Conservation (phyloP, 805 yeast genomes). For the Candida boleticola region DNA sequence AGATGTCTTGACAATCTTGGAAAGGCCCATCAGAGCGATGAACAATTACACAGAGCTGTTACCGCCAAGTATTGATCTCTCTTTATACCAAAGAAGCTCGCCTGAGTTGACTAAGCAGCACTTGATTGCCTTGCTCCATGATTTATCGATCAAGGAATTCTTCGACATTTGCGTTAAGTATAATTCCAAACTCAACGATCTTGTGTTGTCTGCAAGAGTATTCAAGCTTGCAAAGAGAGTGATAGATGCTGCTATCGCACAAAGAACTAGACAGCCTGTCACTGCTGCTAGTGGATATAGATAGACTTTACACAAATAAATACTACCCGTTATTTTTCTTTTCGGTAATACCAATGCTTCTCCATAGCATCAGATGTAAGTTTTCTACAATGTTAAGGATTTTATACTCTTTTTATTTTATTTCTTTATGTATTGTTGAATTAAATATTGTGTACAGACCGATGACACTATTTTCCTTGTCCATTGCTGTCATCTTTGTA, state of each 20-base stretch:
- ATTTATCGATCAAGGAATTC: conserved; percentile 61
- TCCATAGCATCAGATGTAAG: no score
- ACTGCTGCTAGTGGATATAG: no score
- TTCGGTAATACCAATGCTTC: no score
- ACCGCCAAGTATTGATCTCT: conserved; percentile 49
- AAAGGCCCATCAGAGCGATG: conserved; percentile 50
- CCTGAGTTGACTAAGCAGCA: conserved; percentile 22
- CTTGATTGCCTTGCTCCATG: conserved; percentile 56
- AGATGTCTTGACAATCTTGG: conserved; percentile 58
- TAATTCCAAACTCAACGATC: conserved; percentile 61
- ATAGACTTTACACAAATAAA: no score
- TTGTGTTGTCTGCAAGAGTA: conserved; percentile 60
- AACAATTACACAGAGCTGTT: conserved; percentile 33
- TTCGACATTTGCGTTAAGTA: conserved; percentile 63
- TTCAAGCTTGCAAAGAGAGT: conserved; percentile 72
- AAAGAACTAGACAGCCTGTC: conserved; percentile 23
- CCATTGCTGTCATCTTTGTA: conserved; percentile 3
- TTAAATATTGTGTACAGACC: no score
- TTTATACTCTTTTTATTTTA: no score
- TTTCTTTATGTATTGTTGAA: no score
- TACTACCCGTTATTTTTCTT: no score
- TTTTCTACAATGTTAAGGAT: no score
- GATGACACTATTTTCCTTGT: conserved; percentile 1
- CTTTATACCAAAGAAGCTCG: conserved; percentile 21
- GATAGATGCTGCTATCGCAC: conserved; percentile 60